Percentiles rank a stretch among this genome's conserved stretches.
Conservation (phyloP, 805 yeast genomes). For the Alloascoidea hylecoeti region DNA sequence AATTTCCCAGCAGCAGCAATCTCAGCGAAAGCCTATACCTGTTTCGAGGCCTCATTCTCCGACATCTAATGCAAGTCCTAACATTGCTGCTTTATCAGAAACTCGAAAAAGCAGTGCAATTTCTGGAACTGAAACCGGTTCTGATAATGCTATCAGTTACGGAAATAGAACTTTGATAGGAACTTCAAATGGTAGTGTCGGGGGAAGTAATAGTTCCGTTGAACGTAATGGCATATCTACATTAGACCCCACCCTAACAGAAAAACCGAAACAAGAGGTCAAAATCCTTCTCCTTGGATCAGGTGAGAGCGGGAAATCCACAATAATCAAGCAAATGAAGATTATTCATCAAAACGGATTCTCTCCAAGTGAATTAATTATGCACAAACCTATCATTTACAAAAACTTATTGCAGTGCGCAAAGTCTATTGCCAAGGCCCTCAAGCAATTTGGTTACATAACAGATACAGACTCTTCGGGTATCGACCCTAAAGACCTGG, state of each 20-base stretch:
- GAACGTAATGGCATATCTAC: not conserved
- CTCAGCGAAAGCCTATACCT: not conserved
- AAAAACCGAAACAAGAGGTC: not conserved
- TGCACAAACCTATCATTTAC: constrained; percentile 67
- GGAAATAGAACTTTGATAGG: not conserved
- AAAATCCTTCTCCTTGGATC: constrained; percentile 17
- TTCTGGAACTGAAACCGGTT: not conserved
- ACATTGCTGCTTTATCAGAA: no score
- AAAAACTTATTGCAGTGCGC: constrained; percentile 70
- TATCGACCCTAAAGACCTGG: constrained; percentile 9
- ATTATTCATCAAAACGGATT: constrained; percentile 64
- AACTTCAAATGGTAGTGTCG: not conserved
- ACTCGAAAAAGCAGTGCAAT: not conserved
- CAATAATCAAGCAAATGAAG: constrained; percentile 72
- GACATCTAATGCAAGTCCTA: no score
- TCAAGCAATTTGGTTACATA: constrained; percentile 28
- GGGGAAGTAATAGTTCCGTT: no score
- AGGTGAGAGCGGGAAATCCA: constrained; percentile 78
- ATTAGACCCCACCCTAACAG: not conserved
- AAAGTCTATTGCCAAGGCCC: constrained; percentile 53
- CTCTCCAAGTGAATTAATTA: constrained; percentile 52
- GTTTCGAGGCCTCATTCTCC: not conserved
- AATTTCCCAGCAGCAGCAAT: not conserved
- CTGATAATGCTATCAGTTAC: not conserved
- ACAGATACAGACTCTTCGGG: constrained; percentile 13